Evolutionary conservation across 148 eudicot species (phyloP), one percentile per base, ranked within the genome.

Genomic region (Rhododendron kiyosumense): DNA sequence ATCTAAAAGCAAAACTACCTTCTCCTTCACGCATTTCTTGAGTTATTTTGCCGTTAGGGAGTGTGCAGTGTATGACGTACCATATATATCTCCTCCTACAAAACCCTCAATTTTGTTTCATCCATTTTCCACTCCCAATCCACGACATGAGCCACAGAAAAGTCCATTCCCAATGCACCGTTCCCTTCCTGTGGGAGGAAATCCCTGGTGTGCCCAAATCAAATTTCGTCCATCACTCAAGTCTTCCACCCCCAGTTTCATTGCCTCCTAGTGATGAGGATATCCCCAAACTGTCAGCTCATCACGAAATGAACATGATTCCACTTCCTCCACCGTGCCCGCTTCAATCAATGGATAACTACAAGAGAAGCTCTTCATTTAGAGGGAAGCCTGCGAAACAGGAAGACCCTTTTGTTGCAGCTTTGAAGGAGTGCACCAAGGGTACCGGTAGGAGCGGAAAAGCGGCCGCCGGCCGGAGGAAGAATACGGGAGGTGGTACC

Each of bases 161-260:
- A 67, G 48, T 84, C 54, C 71, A 49, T 46, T 83, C 91, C 20
- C 86, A 78, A 22, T 84, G 86, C 14, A 63, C 24, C 32, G 87
- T 91, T n/a, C 90, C 92, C 77, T 91, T 91, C 85, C 85, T 85
- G 5, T 91, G 92, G 92, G 92, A 91, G 80, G 89, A 81, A 54
- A 79, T 36, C 65, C 92, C 92, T 2, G 92, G 92, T 38, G 80
- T 91, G 51, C 83, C 90, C 81, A 91, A 89, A 75, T 38, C 82
- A 81, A 86, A 26, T 54, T 83, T 54, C n/a, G 41, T 14, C 67
- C 61, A 80, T 38, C 75, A 84, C 9, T 38, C 79, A 18, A 76
- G 24, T 49, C 61, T 69, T 43, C 85, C 79, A 3, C 84, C 63
- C 10, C 51, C 51, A 7, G 26, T 12, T 20, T 7, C 9, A 7